A percentile compares a stretch with the other conserved stretches of the same genome.
phyloP scores from a whole-genome alignment of 2,329 filamentous ascomycete species.

The Penicillium sp. region DNA sequence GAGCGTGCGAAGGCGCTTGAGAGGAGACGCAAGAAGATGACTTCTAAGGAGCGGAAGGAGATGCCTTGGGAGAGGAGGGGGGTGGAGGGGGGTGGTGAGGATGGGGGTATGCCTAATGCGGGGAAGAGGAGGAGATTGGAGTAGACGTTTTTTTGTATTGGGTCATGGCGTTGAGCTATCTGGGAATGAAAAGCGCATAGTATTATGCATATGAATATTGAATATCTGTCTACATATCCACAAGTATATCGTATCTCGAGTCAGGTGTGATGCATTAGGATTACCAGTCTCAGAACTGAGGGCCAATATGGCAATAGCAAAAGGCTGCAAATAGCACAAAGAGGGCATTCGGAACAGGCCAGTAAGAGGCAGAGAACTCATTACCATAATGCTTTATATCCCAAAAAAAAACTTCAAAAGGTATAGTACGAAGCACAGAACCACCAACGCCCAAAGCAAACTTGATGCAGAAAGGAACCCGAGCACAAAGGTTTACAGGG shows the following conservation, averaged over 20 bases:
- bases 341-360: neutral
- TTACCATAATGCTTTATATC: slow-evolving; percentile 20
- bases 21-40: slow-evolving; percentile 83
- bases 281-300: neutral
- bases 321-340: neutral
- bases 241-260: neutral
- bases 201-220: slow-evolving; percentile 1
- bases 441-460: slow-evolving; percentile 11
- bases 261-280: neutral
- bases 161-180: neutral
- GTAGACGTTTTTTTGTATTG: slow-evolving; percentile 13
- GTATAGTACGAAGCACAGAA: slow-evolving; percentile 22
- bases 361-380: slow-evolving; percentile 12
- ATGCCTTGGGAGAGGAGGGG: slow-evolving; percentile 58
- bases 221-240: neutral
- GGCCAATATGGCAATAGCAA: neutral
- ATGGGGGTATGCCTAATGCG: slow-evolving; percentile 16
- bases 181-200: neutral
- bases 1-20: slow-evolving; percentile 83
- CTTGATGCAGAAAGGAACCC: slow-evolving; percentile 10
- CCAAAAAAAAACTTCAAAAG: slow-evolving; percentile 16
- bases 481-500: slow-evolving; percentile 15
- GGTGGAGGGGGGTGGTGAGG: slow-evolving; percentile 25
- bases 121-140: slow-evolving; percentile 31
- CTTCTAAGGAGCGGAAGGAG: slow-evolving; percentile 77